Percentiles rank a stretch among this genome's conserved stretches.
Conservation (phyloP, 2,329 filamentous ascomycete species). For the Penicillium crustosum region DNA sequence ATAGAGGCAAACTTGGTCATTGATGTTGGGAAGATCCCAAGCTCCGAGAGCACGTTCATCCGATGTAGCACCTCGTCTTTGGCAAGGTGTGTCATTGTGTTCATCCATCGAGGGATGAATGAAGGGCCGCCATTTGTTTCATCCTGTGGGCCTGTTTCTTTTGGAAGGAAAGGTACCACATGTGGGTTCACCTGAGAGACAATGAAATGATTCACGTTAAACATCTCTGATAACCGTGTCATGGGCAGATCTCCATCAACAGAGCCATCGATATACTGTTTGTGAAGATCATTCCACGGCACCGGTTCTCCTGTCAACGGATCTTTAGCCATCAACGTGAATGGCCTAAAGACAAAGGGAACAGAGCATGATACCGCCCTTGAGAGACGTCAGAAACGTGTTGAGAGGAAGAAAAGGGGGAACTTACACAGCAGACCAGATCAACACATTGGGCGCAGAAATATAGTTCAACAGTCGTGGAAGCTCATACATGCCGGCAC, state of each 20-base stretch:
- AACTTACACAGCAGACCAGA: slow-evolving; percentile 83
- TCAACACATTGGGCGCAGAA: slow-evolving; percentile 89
- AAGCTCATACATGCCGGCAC: slow-evolving; percentile 80
- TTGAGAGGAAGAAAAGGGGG: no score
- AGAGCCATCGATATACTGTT: slow-evolving; percentile 90
- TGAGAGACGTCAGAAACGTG: slow-evolving; percentile 15
- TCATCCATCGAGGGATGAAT: slow-evolving; percentile 56
- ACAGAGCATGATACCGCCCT: slow-evolving; percentile 90
- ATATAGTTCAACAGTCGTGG: slow-evolving; percentile 88
- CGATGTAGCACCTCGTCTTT: slow-evolving; percentile 78
- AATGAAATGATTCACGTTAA: slow-evolving; percentile 98
- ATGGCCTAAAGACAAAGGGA: slow-evolving; percentile 78
- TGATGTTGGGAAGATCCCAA: slow-evolving; percentile 76
- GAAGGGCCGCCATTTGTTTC: slow-evolving; percentile 33
- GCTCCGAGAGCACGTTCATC: slow-evolving; percentile 74
- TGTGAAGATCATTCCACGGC: slow-evolving; percentile 82
- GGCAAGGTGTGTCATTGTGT: slow-evolving; percentile 68
- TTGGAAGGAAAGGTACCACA: slow-evolving; percentile 79
- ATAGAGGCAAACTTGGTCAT: slow-evolving; percentile 77
- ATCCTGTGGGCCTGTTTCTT: slow-evolving; percentile 59
- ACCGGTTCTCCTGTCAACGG: slow-evolving; percentile 72
- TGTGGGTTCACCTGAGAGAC: slow-evolving; percentile 97
- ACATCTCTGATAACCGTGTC: slow-evolving; percentile 86
- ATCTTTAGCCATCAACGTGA: slow-evolving; percentile 79
- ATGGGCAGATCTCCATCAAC: slow-evolving; percentile 94